A percentile compares a stretch with the other conserved stretches of the same genome.
These are phyloP conservation scores for Decorospora gaudefroyi DNA, from an alignment of 2,329 filamentous ascomycete genomes.

Conservation along the genomic window DNA sequence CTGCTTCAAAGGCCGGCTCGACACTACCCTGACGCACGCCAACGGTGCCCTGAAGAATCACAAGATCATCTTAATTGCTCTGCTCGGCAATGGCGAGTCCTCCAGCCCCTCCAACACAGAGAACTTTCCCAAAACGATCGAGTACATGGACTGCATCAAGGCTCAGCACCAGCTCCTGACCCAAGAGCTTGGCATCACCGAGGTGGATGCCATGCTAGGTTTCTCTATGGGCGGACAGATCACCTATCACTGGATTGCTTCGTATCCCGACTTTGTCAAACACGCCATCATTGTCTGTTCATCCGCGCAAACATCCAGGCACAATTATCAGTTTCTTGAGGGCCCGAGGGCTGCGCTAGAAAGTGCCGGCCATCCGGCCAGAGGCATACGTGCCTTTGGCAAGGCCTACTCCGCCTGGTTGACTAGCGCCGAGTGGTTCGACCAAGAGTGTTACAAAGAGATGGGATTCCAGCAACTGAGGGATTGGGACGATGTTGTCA, in stretches of 20 bases:
- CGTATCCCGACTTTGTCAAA: constrained; percentile 54
- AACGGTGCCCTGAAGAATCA: constrained; percentile 51
- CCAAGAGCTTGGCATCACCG: constrained; percentile 50
- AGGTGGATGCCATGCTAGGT: constrained; percentile 56
- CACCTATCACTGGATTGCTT: constrained; percentile 58
- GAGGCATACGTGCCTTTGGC: constrained; percentile 44
- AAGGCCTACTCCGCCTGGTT: constrained; percentile 50
- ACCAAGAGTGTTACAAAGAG: constrained; percentile 45
- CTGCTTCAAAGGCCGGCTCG: constrained; percentile 60
- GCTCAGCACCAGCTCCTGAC: constrained; percentile 54
- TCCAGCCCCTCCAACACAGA: constrained; percentile 57
- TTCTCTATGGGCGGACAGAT: constrained; percentile 63
- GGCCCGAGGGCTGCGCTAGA: constrained; percentile 57
- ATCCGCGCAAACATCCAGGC: constrained; percentile 56
- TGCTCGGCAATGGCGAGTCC: constrained; percentile 61
- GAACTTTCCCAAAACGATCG: constrained; percentile 52
- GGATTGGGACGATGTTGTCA: constrained; percentile 38
- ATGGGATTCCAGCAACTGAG: constrained; percentile 33
- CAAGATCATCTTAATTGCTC: constrained; percentile 57
- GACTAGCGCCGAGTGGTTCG: constrained; percentile 50
- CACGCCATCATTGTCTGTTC: constrained; percentile 57
- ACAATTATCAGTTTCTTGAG: constrained; percentile 62
- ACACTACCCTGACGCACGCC: constrained; percentile 56
- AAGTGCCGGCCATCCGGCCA: constrained; percentile 48
- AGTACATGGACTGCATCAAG: constrained; percentile 58